Conservation (phyloP, 2,329 filamentous ascomycete species). For the Calonectria honghensis region DNA sequence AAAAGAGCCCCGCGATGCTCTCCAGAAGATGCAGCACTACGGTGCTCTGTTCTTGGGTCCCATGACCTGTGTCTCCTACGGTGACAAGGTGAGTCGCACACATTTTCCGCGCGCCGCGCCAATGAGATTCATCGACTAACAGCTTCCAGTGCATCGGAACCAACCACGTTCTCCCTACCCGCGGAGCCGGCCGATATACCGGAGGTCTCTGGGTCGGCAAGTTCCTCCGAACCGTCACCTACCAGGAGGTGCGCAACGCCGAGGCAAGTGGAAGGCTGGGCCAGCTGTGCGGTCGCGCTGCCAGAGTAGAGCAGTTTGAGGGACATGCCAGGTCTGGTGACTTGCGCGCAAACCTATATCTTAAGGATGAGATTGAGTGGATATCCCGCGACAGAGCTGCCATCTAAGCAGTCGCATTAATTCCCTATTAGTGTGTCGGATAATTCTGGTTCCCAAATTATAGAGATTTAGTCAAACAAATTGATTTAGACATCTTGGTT, state of each 20-base stretch:
- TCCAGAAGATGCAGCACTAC: constrained; percentile 43
- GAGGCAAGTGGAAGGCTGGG: constrained; percentile 39
- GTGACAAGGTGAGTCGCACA: constrained; percentile 38
- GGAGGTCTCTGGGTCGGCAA: constrained; percentile 42
- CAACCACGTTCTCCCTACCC: constrained; percentile 38
- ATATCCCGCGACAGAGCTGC: constrained; percentile 9
- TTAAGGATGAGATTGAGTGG: constrained; percentile 32
- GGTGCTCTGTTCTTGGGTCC: constrained; percentile 40
- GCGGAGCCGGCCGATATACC: constrained; percentile 32
- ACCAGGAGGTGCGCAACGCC: constrained; percentile 37
- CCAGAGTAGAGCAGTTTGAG: constrained; percentile 41
- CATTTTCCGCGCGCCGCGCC: not conserved
- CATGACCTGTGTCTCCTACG: constrained; percentile 43
- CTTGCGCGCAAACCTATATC: constrained; percentile 20
- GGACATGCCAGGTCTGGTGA: constrained; percentile 46
- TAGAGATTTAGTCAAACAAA: not conserved
- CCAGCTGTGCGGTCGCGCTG: constrained; percentile 38
- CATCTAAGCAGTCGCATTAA: not conserved
- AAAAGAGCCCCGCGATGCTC: constrained; percentile 34
- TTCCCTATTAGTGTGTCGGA: not conserved
- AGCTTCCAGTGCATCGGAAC: constrained; percentile 42
- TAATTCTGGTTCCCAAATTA: not conserved
- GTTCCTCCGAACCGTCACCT: constrained; percentile 43
- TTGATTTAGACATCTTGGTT: not conserved
- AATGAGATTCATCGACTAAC: not conserved